Evolutionary conservation across 306 rosid species (phyloP).

Genomic region (Inga leiocalycina): DNA sequence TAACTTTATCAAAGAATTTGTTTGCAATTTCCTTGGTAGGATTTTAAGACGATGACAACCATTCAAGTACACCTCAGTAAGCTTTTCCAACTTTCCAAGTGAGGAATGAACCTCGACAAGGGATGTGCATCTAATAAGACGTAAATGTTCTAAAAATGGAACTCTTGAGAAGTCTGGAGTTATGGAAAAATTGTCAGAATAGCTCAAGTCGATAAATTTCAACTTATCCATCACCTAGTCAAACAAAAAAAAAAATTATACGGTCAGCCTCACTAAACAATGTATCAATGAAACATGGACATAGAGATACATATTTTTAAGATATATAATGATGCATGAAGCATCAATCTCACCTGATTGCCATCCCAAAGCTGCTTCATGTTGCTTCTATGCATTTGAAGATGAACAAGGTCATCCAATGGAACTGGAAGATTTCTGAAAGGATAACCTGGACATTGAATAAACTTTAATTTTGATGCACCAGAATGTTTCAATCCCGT

Average conservation of each 20-base stretch:
- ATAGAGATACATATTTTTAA: too few relatives aligned
- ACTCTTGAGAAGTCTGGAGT: too few relatives aligned
- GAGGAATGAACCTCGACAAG: background rate
- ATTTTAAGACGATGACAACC: background rate
- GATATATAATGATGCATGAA: background rate
- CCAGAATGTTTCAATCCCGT: too few relatives aligned
- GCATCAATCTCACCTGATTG: background rate
- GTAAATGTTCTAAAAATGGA: background rate
- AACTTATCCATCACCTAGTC: background rate
- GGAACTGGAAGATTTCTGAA: too few relatives aligned
- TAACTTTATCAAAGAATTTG: background rate
- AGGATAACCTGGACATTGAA: too few relatives aligned
- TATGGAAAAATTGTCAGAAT: rapidly evolving
- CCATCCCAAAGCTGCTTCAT: too few relatives aligned
- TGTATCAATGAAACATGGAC: background rate
- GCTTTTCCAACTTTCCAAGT: background rate
- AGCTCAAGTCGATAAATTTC: background rate
- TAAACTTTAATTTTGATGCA: too few relatives aligned
- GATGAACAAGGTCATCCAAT: too few relatives aligned
- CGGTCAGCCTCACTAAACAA: background rate
- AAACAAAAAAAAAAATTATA: background rate
- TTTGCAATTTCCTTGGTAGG: slow-evolving; percentile 1
- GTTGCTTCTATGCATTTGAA: too few relatives aligned
- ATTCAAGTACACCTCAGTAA: background rate
- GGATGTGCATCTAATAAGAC: background rate